phyloP scores from a whole-genome alignment of 345 rosid genomes.

The Kandelia obovata region DNA sequence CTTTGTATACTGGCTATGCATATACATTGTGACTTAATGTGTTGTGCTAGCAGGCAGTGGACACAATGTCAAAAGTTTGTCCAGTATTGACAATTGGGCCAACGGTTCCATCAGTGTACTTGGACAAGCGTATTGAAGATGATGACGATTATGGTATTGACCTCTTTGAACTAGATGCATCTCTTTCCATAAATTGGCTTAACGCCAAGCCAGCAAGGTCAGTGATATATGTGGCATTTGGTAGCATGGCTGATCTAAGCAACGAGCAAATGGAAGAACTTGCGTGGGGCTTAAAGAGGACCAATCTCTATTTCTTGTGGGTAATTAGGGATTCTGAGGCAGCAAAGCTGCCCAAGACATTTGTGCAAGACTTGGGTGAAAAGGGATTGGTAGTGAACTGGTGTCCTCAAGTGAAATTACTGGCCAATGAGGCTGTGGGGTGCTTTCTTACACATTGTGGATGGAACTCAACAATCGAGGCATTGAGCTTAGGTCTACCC shows the following conservation, averaged over 20 bases:
- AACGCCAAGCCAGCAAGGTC: slow-evolving; percentile 40
- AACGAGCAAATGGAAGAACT: slow-evolving; percentile 51
- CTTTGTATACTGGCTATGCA: too few relatives aligned
- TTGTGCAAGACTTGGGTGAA: slow-evolving; percentile 27
- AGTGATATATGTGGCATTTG: slow-evolving; percentile 57
- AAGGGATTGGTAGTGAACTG: slow-evolving; percentile 44
- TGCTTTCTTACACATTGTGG: slow-evolving; percentile 66
- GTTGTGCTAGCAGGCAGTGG: not conserved
- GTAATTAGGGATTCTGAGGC: slow-evolving; percentile 53
- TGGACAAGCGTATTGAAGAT: slow-evolving; percentile 10
- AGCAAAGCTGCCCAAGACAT: slow-evolving; percentile 35
- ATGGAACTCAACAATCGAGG: slow-evolving; percentile 63
- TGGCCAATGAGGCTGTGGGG: slow-evolving; percentile 44
- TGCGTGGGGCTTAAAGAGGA: slow-evolving; percentile 42
- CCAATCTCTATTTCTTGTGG: slow-evolving; percentile 41
- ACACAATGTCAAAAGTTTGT: not conserved
- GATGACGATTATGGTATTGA: slow-evolving; percentile 7
- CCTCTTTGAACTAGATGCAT: slow-evolving; percentile 2
- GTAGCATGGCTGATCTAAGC: slow-evolving; percentile 47
- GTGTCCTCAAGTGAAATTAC: slow-evolving; percentile 52
- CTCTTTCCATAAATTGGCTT: slow-evolving; percentile 39
- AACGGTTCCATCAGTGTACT: slow-evolving; percentile 11
- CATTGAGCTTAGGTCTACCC: slow-evolving; percentile 43
- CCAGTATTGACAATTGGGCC: slow-evolving; percentile 14
- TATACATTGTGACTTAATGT: not conserved